Conservation (phyloP, 345 rosid species). For the Leavenworthia alabamica region DNA sequence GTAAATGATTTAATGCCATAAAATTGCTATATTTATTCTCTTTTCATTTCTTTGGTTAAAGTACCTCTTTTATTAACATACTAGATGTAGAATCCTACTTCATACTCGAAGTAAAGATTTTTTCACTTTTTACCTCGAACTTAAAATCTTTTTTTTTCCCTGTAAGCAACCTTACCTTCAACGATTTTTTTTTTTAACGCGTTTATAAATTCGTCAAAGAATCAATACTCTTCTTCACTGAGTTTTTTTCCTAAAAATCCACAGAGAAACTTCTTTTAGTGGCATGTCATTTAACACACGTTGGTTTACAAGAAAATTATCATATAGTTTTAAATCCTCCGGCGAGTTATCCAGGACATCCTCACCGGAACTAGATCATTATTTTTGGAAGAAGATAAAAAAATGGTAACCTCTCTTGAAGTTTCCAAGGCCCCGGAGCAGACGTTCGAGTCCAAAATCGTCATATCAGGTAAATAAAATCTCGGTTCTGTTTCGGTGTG, state of each 20-base stretch:
- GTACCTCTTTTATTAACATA: background rate
- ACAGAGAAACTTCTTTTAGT: background rate
- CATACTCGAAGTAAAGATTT: background rate
- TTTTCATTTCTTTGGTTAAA: background rate
- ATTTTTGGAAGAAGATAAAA: background rate
- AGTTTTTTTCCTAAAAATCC: background rate
- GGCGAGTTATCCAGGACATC: background rate
- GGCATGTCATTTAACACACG: background rate
- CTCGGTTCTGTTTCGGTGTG: background rate
- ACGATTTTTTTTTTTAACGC: background rate
- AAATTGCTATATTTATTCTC: background rate
- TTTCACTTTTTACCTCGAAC: background rate
- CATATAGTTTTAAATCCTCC: background rate
- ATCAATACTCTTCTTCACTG: background rate
- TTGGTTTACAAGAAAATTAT: background rate
- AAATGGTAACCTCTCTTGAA: conserved; percentile 18
- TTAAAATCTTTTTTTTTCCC: background rate
- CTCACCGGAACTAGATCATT: background rate
- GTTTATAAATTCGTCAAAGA: background rate
- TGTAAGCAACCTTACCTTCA: background rate
- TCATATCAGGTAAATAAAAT: conserved; percentile 14
- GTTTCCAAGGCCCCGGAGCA: conserved; percentile 7
- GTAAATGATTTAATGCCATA: background rate
- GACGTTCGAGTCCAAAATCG: conserved; percentile 14
- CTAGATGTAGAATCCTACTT: background rate